Conservation (phyloP, 306 rosid species). For the Vigna hirtella region DNA sequence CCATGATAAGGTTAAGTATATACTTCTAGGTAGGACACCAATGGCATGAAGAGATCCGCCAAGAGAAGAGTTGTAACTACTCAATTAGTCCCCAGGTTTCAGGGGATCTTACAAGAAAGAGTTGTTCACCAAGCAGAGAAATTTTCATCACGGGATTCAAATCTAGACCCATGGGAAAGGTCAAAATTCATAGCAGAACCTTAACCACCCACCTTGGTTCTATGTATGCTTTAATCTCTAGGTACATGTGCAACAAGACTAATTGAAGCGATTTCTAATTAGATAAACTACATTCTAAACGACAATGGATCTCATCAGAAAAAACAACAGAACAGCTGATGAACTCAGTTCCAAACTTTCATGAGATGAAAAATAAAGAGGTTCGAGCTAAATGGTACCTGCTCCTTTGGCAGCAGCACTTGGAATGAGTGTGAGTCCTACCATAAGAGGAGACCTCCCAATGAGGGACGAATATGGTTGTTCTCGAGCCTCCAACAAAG, state of each 20-base stretch:
- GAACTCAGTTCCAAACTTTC: background rate
- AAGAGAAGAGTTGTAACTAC: background rate
- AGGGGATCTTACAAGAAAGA: background rate
- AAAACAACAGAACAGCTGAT: background rate
- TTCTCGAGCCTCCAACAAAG: slow-evolving; percentile 61
- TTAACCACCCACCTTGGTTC: background rate
- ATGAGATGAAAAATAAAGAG: background rate
- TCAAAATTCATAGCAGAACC: background rate
- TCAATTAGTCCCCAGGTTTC: background rate
- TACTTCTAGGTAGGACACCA: background rate
- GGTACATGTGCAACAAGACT: background rate
- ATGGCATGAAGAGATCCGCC: background rate
- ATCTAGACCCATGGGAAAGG: background rate
- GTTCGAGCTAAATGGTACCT: slow-evolving; percentile 52
- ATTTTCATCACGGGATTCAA: background rate
- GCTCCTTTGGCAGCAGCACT: slow-evolving; percentile 82
- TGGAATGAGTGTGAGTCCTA: slow-evolving; percentile 75
- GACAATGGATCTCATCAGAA: slow-evolving; percentile 16
- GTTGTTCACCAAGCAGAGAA: background rate
- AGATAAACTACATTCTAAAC: background rate
- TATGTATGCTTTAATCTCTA: background rate
- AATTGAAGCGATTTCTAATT: background rate
- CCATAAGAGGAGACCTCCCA: slow-evolving; percentile 51
- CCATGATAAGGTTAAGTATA: background rate
- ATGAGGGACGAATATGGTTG: slow-evolving; percentile 38